These are phyloP conservation scores for Butyriboletus loyo DNA, from an alignment of 768 basidiomycete species.

Conservation along the genomic window DNA sequence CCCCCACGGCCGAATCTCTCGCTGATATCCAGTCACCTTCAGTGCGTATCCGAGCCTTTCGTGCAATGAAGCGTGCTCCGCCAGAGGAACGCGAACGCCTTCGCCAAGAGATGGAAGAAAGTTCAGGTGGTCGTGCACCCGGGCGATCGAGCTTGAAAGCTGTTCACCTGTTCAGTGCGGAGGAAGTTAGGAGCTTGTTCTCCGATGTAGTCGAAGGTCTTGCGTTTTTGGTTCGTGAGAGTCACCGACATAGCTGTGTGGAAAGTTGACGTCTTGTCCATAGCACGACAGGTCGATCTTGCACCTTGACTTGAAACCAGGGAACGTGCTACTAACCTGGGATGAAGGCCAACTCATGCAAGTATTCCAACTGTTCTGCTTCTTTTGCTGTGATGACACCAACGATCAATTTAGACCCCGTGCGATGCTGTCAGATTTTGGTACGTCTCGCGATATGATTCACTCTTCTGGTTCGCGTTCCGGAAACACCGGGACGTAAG, in stretches of 20 bases:
- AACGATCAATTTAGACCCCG: constrained; percentile 55
- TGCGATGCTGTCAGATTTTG: constrained; percentile 95
- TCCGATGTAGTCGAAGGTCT: constrained; percentile 84
- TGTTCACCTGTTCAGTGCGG: constrained; percentile 80
- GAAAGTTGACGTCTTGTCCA: constrained; percentile 8
- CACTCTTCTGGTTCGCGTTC: constrained; percentile 64
- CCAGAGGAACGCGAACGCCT: constrained; percentile 63
- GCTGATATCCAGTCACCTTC: constrained; percentile 53
- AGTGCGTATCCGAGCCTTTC: constrained; percentile 73
- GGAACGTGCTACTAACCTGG: constrained; percentile 90
- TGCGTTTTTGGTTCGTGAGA: constrained; percentile 67
- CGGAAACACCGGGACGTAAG: constrained; percentile 94
- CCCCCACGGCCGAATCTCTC: constrained; percentile 22
- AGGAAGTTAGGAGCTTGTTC: constrained; percentile 80
- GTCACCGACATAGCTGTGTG: not conserved
- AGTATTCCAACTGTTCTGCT: constrained; percentile 20
- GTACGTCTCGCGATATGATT: constrained; percentile 90
- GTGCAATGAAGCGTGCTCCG: constrained; percentile 61
- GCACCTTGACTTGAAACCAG: constrained; percentile 92
- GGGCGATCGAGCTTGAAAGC: constrained; percentile 53
- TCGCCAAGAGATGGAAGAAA: constrained; percentile 47
- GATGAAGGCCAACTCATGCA: constrained; percentile 83
- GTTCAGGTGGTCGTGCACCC: constrained; percentile 19
- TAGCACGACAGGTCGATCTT: constrained; percentile 83
- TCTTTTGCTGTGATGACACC: not conserved